These are phyloP conservation scores for Aspergillus pseudotamarii DNA, from an alignment of 2,329 filamentous ascomycete species.

Conservation along the genomic window DNA sequence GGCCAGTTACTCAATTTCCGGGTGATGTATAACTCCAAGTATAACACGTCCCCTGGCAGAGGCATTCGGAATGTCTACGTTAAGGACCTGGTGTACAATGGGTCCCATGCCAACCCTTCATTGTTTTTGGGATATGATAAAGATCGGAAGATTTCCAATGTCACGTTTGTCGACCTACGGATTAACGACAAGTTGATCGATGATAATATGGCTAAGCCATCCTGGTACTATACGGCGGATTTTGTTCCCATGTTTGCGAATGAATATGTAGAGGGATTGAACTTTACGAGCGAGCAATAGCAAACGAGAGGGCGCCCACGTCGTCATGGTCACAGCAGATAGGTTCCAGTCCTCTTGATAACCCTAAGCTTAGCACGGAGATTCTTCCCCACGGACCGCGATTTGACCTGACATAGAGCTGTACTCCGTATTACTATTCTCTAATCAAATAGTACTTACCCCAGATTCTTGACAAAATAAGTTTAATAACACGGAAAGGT, in stretches of 20 bases:
- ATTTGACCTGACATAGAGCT: too few relatives aligned
- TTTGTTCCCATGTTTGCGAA: conserved; percentile 30
- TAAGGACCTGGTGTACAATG: conserved; percentile 23
- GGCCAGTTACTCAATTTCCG: conserved; percentile 41
- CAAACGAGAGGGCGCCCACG: neutral
- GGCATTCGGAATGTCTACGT: conserved; percentile 35
- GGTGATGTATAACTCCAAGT: conserved; percentile 39
- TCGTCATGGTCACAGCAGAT: neutral
- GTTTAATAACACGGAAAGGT: neutral
- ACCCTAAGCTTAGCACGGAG: neutral
- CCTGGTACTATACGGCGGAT: conserved; percentile 29
- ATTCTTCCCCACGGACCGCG: neutral
- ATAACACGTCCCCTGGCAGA: conserved; percentile 37
- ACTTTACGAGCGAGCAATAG: neutral
- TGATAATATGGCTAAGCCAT: conserved; percentile 29
- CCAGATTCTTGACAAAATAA: neutral
- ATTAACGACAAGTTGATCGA: conserved; percentile 26
- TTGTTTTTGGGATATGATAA: conserved; percentile 18
- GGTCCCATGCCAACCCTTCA: conserved; percentile 18
- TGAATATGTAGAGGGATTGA: conserved; percentile 19
- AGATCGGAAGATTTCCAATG: neutral
- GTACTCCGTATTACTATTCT: too few relatives aligned
- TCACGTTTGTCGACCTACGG: conserved; percentile 10
- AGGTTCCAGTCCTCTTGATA: neutral
- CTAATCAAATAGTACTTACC: too few relatives aligned